A percentile compares a stretch with the other conserved stretches of the same genome.
These are phyloP conservation scores for Protomyces lactucae-debilis DNA, from an alignment of 1,139 yeast species.

Conservation along the genomic window DNA sequence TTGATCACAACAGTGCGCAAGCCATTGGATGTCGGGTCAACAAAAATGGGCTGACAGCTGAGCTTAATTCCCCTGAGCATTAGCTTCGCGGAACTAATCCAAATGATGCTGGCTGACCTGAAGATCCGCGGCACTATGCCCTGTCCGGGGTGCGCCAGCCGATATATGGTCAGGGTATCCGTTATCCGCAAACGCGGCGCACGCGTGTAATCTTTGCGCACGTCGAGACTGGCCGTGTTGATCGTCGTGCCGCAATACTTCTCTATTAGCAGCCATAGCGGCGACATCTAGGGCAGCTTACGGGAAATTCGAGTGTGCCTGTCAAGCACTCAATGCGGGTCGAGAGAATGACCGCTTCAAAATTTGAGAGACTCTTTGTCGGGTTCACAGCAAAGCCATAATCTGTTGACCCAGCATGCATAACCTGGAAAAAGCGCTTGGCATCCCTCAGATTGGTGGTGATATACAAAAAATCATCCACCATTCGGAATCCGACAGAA, in stretches of 20 bases:
- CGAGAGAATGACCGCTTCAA: conserved; percentile 28
- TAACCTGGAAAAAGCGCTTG: conserved; percentile 36
- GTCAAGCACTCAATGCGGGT: conserved; percentile 23
- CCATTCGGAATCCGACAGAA: conserved; percentile 50
- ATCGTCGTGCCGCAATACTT: conserved; percentile 33
- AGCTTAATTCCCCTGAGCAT: conserved; percentile 18
- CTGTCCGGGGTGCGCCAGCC: conserved; percentile 25
- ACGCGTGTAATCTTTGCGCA: conserved; percentile 30
- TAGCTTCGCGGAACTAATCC: background rate
- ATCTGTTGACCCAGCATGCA: conserved; percentile 38
- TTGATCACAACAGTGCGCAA: conserved; percentile 30
- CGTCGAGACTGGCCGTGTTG: conserved; percentile 30
- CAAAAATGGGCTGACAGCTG: conserved; percentile 26
- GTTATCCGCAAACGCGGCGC: conserved; percentile 17
- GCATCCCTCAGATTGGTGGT: conserved; percentile 44
- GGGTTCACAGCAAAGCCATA: conserved; percentile 61
- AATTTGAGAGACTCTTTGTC: conserved; percentile 48
- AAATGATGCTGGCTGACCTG: conserved; percentile 21
- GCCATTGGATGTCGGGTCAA: conserved; percentile 30
- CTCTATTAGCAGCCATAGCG: background rate
- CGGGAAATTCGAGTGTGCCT: conserved; percentile 16
- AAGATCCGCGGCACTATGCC: conserved; percentile 21
- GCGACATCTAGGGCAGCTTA: background rate
- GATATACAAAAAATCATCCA: conserved; percentile 78
- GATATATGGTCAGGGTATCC: conserved; percentile 29